These are phyloP conservation scores for Lyophyllum shimeji DNA, from an alignment of 768 basidiomycete genomes.

Conservation along the genomic window DNA sequence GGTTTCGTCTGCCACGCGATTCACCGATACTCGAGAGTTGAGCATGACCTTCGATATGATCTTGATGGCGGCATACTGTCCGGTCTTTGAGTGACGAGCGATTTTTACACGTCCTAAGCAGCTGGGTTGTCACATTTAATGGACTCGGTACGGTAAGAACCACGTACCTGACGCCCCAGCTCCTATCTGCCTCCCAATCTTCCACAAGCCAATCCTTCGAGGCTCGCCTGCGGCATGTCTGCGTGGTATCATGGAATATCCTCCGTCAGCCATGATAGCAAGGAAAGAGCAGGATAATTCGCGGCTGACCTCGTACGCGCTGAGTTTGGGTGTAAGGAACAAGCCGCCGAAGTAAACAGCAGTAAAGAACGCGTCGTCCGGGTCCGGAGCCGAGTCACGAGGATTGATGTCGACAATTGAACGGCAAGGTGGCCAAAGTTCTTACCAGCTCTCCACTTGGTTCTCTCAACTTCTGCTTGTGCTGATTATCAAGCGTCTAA, in stretches of 20 bases:
- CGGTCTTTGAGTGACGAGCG: constrained; percentile 84
- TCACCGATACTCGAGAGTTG: constrained; percentile 65
- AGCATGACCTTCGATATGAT: constrained; percentile 82
- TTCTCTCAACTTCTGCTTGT: not conserved
- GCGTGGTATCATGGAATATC: constrained; percentile 24
- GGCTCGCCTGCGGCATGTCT: constrained; percentile 41
- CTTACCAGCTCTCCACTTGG: too few relatives aligned
- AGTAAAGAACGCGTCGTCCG: constrained; percentile 34
- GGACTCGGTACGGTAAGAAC: not conserved
- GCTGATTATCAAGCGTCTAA: not conserved
- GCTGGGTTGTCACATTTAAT: not conserved
- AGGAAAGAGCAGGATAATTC: constrained; percentile 11
- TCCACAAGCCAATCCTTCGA: constrained; percentile 78
- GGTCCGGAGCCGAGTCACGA: constrained; percentile 20
- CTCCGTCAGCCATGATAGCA: constrained; percentile 26
- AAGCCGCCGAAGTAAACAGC: constrained; percentile 21
- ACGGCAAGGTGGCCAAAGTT: not conserved
- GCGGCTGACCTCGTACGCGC: constrained; percentile 16
- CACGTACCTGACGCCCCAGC: constrained; percentile 72
- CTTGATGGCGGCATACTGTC: constrained; percentile 91
- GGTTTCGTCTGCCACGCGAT: constrained; percentile 67
- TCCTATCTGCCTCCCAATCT: constrained; percentile 81
- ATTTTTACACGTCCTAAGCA: constrained; percentile 82
- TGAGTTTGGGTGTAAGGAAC: not conserved
- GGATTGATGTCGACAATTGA: not conserved